Conservation (phyloP, 352 stramenopile genomes). For the Phytophthora quininea region DNA sequence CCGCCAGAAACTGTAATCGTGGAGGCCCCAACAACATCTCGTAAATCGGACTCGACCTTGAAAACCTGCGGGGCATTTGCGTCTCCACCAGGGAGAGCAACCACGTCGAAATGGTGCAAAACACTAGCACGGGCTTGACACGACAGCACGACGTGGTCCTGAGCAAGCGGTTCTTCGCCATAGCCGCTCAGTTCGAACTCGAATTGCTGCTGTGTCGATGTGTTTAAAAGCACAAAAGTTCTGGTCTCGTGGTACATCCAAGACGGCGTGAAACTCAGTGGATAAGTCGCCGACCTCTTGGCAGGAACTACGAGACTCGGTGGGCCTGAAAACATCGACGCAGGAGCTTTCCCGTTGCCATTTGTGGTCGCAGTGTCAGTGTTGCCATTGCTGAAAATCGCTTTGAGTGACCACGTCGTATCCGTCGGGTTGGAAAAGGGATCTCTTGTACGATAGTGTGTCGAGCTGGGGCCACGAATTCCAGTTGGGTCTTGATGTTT, state of each 20-base stretch:
- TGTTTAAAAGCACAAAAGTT: conserved; percentile 83
- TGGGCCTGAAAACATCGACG: conserved; percentile 74
- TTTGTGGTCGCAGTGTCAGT: conserved; percentile 11
- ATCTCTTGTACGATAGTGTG: conserved; percentile 92
- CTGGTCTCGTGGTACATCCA: conserved; percentile 81
- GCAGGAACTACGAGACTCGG: conserved; percentile 69
- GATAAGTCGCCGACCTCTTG: conserved; percentile 74
- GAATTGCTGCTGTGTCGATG: conserved; percentile 84
- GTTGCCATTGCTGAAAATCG: conserved; percentile 48
- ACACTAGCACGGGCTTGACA: conserved; percentile 90
- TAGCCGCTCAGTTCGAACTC: conserved; percentile 89
- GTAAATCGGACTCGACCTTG: conserved; percentile 93
- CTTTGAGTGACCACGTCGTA: conserved; percentile 82
- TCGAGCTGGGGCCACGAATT: conserved; percentile 88
- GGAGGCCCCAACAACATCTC: conserved; percentile 78
- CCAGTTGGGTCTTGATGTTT: conserved; percentile 84
- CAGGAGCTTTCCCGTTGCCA: conserved; percentile 14
- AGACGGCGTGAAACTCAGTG: conserved; percentile 81
- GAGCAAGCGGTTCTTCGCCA: conserved; percentile 90
- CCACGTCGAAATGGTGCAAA: conserved; percentile 76
- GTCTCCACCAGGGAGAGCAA: conserved; percentile 47
- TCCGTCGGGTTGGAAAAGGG: conserved; percentile 90
- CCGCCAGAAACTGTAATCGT: conserved; percentile 51
- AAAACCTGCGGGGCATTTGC: conserved; percentile 56
- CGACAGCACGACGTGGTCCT: conserved; percentile 85